Conservation (phyloP, 768 basidiomycete genomes). For the Kwoniella dendrophila region DNA sequence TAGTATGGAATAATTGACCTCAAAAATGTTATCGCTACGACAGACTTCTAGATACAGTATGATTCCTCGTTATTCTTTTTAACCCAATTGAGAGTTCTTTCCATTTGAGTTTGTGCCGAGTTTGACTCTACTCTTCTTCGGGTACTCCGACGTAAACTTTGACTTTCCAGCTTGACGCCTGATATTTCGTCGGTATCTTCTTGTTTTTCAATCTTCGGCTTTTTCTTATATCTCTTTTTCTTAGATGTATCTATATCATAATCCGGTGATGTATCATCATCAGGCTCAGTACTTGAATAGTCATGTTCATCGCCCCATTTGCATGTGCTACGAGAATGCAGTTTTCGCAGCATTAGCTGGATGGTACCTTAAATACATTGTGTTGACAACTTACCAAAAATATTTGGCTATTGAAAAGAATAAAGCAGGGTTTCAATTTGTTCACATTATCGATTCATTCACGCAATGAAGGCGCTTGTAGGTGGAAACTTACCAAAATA, state of each 20-base stretch:
- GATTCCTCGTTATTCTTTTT: too few species aligned
- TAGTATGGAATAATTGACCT: too few species aligned
- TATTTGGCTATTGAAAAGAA: not conserved
- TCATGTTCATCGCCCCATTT: not conserved
- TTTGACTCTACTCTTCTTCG: not conserved
- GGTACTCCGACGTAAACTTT: not conserved
- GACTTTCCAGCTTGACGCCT: too few species aligned
- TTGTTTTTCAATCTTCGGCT: not conserved
- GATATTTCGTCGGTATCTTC: not conserved
- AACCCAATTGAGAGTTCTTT: too few species aligned
- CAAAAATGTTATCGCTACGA: too few species aligned
- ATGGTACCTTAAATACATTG: not conserved
- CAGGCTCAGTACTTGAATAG: not conserved
- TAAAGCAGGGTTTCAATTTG: not conserved
- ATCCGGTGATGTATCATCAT: constrained; percentile 2
- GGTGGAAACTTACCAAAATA: constrained; percentile 7
- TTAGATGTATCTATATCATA: not conserved
- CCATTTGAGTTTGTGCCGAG: not conserved
- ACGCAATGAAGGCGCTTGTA: not conserved
- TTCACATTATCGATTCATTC: too few species aligned
- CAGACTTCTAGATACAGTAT: too few species aligned
- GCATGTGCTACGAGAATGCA: not conserved
- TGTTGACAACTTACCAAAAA: not conserved
- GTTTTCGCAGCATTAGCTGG: not conserved
- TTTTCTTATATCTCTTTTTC: constrained; percentile 1